Evolutionary conservation across 1,284 basidiomycete species (phyloP), one percentile per base, ranked within the genome.

Genomic region (Omphalotus olearius): DNA sequence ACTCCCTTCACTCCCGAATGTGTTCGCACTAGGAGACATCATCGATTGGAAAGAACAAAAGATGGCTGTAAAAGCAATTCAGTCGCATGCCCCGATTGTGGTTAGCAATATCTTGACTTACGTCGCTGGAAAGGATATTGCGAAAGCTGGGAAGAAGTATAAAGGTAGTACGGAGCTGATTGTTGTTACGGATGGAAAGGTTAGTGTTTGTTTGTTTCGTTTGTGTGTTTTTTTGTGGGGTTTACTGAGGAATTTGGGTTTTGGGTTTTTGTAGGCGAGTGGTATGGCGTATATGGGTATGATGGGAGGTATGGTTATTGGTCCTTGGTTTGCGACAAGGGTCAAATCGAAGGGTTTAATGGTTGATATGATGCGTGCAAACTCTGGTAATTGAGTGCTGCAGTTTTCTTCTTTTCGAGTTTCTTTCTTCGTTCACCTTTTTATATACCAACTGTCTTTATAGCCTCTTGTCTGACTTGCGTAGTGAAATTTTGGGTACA

Each of bases 11-110:
- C 66, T 80, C 60, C 64, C 74, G 0, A 69, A 69, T 43, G 76
- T 85, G 16, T 84, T 83, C 59, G 82, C 80, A 0, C 68, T 66
- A 5, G 83, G 83, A 11, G 83, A 85, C 59, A 70, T 79, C 45
- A 74, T 80, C 47, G 76, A 81, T 26, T 79, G 75, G 74, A 46
- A 68, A 0, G 83, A 85, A 63, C 75, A 80, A 59, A 84, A 85
- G 59, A 79, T 82, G 58, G 68, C 72, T 0, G 69, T 69, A 14
- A 85, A 85, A 61, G 64, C 64, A 0, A 16, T 50, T 5, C 25
- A 47, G 2, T 64, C 59, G 3, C 83, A 85, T 56, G 70, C 70
- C 1, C 56, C 58, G 0, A 64, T 82, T 35, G 68, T 76, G 36
- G 66, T 64, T 3, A 61, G 70, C 23, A 86, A 85, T 55, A 59